Conservation (phyloP, 345 rosid genomes). For the Brassica rapa region DNA sequence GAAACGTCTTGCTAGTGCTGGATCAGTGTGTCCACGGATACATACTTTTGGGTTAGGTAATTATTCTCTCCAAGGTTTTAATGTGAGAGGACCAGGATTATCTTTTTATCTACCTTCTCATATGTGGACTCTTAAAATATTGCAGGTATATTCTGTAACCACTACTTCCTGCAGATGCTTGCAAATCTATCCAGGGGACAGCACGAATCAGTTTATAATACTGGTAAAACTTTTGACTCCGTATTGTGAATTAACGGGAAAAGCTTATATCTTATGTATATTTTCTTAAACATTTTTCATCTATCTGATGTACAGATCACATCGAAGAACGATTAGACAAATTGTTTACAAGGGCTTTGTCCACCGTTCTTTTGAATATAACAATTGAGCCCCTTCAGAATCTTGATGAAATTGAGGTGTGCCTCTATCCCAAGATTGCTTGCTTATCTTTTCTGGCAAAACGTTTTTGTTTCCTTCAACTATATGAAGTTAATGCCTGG, state of each 20-base stretch:
- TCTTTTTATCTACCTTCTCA: neutral
- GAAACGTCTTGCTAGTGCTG: conserved; percentile 52
- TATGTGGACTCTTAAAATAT: conserved; percentile 8
- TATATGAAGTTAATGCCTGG: neutral
- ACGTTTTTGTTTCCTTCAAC: neutral
- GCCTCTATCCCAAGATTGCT: conserved; percentile 20
- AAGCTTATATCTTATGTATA: neutral
- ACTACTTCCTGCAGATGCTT: conserved; percentile 80
- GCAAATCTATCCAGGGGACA: conserved; percentile 69
- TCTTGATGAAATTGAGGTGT: conserved; percentile 80
- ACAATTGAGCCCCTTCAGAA: conserved; percentile 57
- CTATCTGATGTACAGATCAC: conserved; percentile 52
- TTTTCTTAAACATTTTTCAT: neutral
- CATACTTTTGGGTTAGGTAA: conserved; percentile 85
- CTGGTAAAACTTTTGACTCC: conserved; percentile 27
- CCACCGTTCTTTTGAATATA: conserved; percentile 61
- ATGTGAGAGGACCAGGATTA: conserved; percentile 5
- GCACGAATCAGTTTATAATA: conserved; percentile 63
- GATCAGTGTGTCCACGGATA: conserved; percentile 63
- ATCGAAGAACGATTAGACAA: conserved; percentile 57
- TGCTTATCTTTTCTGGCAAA: neutral
- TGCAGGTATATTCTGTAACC: conserved; percentile 89
- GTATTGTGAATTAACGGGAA: neutral
- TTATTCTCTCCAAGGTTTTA: conserved; percentile 13
- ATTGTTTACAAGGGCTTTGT: conserved; percentile 56